These are phyloP conservation scores for Alternaria triticina DNA, from an alignment of 2,329 filamentous ascomycete genomes.

Conservation along the genomic window DNA sequence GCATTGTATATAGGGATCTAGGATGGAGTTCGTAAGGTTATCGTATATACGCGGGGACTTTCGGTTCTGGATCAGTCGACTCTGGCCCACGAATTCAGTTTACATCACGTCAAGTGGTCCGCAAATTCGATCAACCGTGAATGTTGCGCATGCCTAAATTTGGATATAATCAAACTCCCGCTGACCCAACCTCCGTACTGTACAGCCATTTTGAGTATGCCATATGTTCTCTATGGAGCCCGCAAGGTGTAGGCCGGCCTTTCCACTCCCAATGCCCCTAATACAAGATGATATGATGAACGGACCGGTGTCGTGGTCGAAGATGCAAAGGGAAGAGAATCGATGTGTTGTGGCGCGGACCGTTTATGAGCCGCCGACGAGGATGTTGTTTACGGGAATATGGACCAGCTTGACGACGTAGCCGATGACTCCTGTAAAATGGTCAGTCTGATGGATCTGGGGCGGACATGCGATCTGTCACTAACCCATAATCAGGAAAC, in stretches of 20 bases:
- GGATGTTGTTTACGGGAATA: constrained; percentile 62
- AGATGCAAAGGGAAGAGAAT: constrained; percentile 21
- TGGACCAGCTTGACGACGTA: constrained; percentile 61
- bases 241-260: neutral
- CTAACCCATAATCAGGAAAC: constrained; percentile 59
- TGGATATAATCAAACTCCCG: constrained; percentile 48
- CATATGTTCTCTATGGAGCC: constrained; percentile 10
- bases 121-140: neutral
- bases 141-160: constrained; percentile 26
- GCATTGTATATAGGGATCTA: constrained; percentile 5
- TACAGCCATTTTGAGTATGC: constrained; percentile 35
- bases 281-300: constrained; percentile 26
- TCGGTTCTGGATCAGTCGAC: neutral
- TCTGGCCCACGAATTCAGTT: neutral
- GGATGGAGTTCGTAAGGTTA: neutral
- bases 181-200: constrained; percentile 39
- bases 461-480: neutral
- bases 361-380: constrained; percentile 53
- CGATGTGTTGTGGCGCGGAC: constrained; percentile 4
- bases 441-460: constrained; percentile 1
- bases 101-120: neutral
- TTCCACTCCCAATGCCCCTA: constrained; percentile 8
- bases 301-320: constrained; percentile 10
- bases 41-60: neutral
- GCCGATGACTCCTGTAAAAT: constrained; percentile 52